These are phyloP conservation scores for Lotus japonicus DNA, from an alignment of 306 rosid species.

Conservation along the genomic window DNA sequence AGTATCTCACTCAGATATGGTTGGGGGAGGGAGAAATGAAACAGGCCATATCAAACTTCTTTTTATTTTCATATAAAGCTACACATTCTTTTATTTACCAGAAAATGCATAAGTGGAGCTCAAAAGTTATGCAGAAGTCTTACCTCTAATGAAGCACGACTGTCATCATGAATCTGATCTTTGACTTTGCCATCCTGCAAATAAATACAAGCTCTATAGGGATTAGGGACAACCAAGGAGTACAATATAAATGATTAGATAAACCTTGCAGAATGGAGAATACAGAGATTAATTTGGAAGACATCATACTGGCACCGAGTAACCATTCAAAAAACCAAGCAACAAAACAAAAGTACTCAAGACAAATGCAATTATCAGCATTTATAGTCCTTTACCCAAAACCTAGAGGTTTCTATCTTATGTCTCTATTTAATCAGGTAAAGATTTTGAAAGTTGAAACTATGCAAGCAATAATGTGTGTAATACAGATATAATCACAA, in stretches of 20 bases:
- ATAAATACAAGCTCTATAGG: slow-evolving; percentile 1
- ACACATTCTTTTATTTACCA: not conserved
- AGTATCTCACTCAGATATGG: not conserved
- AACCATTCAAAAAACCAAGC: not conserved
- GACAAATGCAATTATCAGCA: slow-evolving; percentile 1
- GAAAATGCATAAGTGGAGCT: slow-evolving; percentile 1
- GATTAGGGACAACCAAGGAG: not conserved
- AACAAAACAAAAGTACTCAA: not conserved
- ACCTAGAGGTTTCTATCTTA: not conserved
- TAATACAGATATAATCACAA: not conserved
- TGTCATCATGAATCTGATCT: slow-evolving; percentile 52
- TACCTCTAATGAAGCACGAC: slow-evolving; percentile 56
- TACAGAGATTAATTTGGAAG: not conserved
- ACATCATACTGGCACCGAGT: not conserved
- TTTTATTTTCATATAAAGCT: slow-evolving; percentile 5
- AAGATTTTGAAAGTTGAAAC: not conserved
- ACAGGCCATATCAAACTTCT: slow-evolving; percentile 6
- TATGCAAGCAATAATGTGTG: slow-evolving; percentile 5
- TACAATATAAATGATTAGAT: not conserved
- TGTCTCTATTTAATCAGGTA: not conserved
- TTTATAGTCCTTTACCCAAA: slow-evolving; percentile 4
- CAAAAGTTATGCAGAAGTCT: slow-evolving; percentile 2
- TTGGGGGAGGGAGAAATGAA: not conserved
- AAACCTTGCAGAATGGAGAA: not conserved
- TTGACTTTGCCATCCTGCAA: slow-evolving; percentile 61